phyloP scores from a whole-genome alignment of 1,284 basidiomycete species.

The Naganishia sp. region DNA sequence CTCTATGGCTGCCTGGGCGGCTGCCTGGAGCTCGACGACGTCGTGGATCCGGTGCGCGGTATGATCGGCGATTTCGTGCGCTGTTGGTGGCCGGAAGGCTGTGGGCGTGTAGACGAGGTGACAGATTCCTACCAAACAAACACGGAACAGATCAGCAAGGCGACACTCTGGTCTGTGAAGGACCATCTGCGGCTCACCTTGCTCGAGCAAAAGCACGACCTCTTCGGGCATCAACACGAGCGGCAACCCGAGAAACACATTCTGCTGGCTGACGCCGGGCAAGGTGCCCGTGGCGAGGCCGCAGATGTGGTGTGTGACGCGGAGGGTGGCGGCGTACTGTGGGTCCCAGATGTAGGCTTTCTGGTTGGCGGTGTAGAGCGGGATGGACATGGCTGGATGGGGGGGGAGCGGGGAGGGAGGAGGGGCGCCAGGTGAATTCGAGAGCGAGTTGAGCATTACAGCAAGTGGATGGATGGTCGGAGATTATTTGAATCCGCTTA shows the following conservation, averaged over 20 bases:
- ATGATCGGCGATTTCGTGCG: conserved; percentile 57
- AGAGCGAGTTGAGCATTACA: too few species aligned
- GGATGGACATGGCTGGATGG: conserved; percentile 39
- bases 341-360: conserved; percentile 53
- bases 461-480: too few species aligned
- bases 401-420: neutral
- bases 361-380: conserved; percentile 50
- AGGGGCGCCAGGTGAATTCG: neutral
- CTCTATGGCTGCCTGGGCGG: neutral
- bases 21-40: conserved; percentile 4
- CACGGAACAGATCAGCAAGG: neutral
- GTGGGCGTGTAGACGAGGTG: conserved; percentile 72
- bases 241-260: conserved; percentile 90
- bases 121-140: conserved; percentile 64
- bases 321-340: conserved; percentile 67
- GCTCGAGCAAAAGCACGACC: conserved; percentile 78
- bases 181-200: conserved; percentile 59
- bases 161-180: too few species aligned
- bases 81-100: conserved; percentile 64
- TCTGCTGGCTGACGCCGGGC: conserved; percentile 93
- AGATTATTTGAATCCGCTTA: too few species aligned
- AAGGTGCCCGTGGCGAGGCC: conserved; percentile 87
- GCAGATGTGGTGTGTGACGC: conserved; percentile 76
- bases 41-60: conserved; percentile 39
- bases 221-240: conserved; percentile 88